phyloP scores from a whole-genome alignment of 2,329 filamentous ascomycete species.

The Sporothrix schenckii region DNA sequence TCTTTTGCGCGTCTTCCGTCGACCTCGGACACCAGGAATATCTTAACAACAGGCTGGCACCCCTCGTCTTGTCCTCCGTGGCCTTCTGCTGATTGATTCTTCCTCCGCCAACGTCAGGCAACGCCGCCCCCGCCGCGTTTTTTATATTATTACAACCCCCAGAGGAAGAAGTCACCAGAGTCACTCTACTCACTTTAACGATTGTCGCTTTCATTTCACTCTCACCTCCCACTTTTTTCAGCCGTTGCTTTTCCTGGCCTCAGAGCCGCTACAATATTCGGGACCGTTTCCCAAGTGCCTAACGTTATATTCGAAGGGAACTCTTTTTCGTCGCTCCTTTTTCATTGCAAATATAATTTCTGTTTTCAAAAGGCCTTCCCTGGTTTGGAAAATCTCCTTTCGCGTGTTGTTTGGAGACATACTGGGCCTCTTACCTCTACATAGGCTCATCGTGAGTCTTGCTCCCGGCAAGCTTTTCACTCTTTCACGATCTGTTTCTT shows the following conservation, averaged over 20 bases:
- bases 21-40: slow-evolving; percentile 34
- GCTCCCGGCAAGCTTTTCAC: background rate
- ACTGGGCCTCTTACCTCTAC: background rate
- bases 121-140: slow-evolving; percentile 25
- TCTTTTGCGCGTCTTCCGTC: slow-evolving; percentile 39
- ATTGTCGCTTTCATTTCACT: slow-evolving; percentile 7
- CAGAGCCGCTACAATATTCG: background rate
- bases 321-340: too few species aligned
- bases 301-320: background rate
- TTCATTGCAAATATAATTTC: background rate
- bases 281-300: background rate
- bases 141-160: slow-evolving; percentile 23
- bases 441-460: background rate
- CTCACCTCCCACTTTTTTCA: background rate
- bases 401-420: background rate
- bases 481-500: background rate
- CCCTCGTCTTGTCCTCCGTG: slow-evolving; percentile 26
- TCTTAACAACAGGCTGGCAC: slow-evolving; percentile 36
- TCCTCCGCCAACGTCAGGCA: slow-evolving; percentile 19
- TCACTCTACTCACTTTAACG: background rate
- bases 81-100: slow-evolving; percentile 32
- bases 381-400: background rate
- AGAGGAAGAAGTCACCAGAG: slow-evolving; percentile 16
- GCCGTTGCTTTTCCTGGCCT: background rate
- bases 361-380: background rate